Base-by-base conservation (phyloP, 768 basidiomycete species). In the Lepiota brunneoincarnata region DNA sequence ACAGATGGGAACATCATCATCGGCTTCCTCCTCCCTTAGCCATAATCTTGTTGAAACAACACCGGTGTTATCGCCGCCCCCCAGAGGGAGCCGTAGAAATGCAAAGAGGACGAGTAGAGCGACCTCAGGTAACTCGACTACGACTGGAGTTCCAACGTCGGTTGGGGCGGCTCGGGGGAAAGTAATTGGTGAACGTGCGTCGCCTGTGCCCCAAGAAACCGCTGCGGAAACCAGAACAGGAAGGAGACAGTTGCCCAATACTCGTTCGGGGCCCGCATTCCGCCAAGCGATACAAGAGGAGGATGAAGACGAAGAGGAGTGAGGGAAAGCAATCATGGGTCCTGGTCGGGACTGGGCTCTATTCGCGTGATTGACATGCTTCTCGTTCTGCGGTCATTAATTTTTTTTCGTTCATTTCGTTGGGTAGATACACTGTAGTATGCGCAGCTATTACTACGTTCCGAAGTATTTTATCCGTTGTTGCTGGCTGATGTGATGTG, bases 281-380 rank as follows among this genome's bases (percentile, higher is more conserved):
- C 70, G 74, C 43, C 81, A 85, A 58, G 69, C 87, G 4, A 91
- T 91, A 51, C 87, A 91, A 66, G 91, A 92, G 65, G 91, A 91
- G 64, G 91, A 93, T 59, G 91, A 92, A 66, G 91, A 77, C 18
- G 91, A 91, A 67, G 91, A 59, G 47, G 58, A 91, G 61, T 84
- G 31, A 31, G 26, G 7, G 31, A n/a, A n/a, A 89, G 64, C 76
- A 66, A 68, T 54, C 46, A 52, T 31, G 7, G 3, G 31, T 10
- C 31, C 4, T 31, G 31, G 31, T 31, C n/a, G n/a, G n/a, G n/a
- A n/a, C n/a, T n/a, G n/a, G n/a, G n/a, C n/a, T n/a, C n/a, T 41
- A 37, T 44, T 54, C 48, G 50, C 59, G 49, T 53, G n/a, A 28
- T 41, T 41, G 35, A 53, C 31, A 44, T 42, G 49, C 31, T 17